Base-by-base conservation (phyloP, 306 rosid genomes). In the Vigna radiata region DNA sequence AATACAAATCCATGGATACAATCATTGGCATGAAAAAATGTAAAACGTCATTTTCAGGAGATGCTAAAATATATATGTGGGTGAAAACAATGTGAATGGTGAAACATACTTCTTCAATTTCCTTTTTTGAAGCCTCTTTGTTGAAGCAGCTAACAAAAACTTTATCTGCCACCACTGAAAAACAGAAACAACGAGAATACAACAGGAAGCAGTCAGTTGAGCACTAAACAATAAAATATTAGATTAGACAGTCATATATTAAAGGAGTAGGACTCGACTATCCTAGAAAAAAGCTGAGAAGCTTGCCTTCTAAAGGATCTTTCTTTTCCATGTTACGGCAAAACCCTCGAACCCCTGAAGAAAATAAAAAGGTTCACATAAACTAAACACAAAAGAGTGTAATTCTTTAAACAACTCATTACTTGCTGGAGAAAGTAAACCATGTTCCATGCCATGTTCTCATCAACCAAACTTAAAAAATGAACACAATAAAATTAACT, bases 81-180 rank as follows among this genome's bases (percentile, higher is more conserved):
- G 70, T 19, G 77, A 71, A 36, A 36, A 36, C 8, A 36, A 50
- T 6, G 72, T 39, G 68, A 79, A 79, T 18, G 43, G 59, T 68
- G 47, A 61, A 55, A 76, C 90, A 56, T 89, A 92, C 97, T 67
- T 94, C 97, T 85, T 87, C 96, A 77, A 94, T 77, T n/a, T 94
- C 98, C 76, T 81, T 83, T 72, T 8, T 39, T 9, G 93, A 80
- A 73, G 93, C 89, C 47, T 86, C 90, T 82, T 15, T 84, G 84
- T 82, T 79, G 83, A 94, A 70, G 83, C 25, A 49, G 73, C 89
- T 76, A 67, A 94, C 97, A 77, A 85, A 92, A 81, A 94, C 86
- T 82, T 83, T 89, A 76, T 89, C 97, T 48, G 31, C 83, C 68
- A 64, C 76, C 81, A 78, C 96, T 90, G 80, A 48, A 73, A 76